Conservation (phyloP, 345 rosid species). For the Sisymbrium irio region DNA sequence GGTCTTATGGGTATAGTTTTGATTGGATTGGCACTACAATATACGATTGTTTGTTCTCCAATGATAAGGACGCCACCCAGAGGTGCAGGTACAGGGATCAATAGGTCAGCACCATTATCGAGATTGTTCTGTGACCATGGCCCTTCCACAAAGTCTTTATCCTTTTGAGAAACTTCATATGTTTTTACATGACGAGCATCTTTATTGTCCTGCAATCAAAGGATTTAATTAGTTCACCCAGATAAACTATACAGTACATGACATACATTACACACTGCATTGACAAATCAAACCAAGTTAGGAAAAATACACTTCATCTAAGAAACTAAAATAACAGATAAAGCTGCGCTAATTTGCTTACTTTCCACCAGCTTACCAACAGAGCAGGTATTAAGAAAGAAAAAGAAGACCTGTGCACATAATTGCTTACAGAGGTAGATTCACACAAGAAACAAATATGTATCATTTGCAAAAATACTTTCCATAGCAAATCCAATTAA, state of each 20-base stretch:
- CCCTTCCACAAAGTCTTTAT: constrained; percentile 69
- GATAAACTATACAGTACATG: neutral
- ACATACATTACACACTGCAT: neutral
- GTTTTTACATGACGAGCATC: constrained; percentile 95
- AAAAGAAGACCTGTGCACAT: neutral
- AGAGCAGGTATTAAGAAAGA: neutral
- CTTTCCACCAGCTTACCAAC: constrained; percentile 1
- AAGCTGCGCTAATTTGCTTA: neutral
- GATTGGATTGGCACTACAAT: constrained; percentile 79
- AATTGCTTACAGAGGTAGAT: neutral
- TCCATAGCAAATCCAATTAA: constrained; percentile 9
- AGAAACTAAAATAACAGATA: neutral
- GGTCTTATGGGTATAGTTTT: constrained; percentile 83
- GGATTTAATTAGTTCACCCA: neutral
- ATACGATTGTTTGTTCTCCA: constrained; percentile 90
- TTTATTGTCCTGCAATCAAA: constrained; percentile 69
- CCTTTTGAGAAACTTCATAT: constrained; percentile 65
- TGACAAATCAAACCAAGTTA: neutral
- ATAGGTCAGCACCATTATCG: constrained; percentile 77
- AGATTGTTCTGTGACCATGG: constrained; percentile 96
- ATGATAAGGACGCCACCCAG: constrained; percentile 89
- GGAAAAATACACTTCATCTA: neutral
- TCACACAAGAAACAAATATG: neutral
- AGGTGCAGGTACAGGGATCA: constrained; percentile 90
- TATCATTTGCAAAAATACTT: neutral